Base-by-base conservation (phyloP, 768 basidiomycete genomes). In the Pulveroboletus ravenelii region DNA sequence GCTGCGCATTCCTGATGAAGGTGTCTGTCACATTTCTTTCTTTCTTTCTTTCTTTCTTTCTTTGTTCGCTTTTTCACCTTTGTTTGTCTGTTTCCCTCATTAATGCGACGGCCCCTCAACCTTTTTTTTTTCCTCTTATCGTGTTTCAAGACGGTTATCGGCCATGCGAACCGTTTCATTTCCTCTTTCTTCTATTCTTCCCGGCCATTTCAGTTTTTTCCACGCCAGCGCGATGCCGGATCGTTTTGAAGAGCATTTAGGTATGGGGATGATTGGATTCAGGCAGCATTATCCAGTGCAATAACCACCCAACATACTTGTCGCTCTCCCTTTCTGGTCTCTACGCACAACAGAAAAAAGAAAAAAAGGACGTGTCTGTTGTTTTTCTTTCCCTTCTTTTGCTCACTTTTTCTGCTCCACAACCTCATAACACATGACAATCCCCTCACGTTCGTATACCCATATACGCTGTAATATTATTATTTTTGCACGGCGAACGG, bases 391-490 rank as follows among this genome's bases (percentile, higher is more conserved):
- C 57, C 55, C 54, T 54, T 17, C 41, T 2, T 13, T 41, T 35
- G 23, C 44, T 45, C 23, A 34, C n/a, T 34, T 20, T 8, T 14
- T 30, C 41, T 42, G 27, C 27, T 29, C 41, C 42, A 23, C 32
- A 23, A 17, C 30, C 29, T 8, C 44, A 20, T 31, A 23, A 23
- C 20, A 29, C 50, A 41, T 6, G n/a, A 20, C 15, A 7, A 1
- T 10, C 6, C 15, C 13, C 14, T 31, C 61, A 61, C 65, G 60
- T 35, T 42, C 45, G 53, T 66, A 69, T 69, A 66, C 66, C 65
- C 50, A 41, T 32, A 56, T 57, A 71, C 66, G 59, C 68, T 71
- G 70, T 71, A 70, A 70, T 71, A 64, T 61, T 70, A 71, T 70
- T 62, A 47, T 23, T 23, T 48, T 50, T 59, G 57, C 48, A 41